Conservation (phyloP, 768 basidiomycete species). For the Floccularia luteovirens region DNA sequence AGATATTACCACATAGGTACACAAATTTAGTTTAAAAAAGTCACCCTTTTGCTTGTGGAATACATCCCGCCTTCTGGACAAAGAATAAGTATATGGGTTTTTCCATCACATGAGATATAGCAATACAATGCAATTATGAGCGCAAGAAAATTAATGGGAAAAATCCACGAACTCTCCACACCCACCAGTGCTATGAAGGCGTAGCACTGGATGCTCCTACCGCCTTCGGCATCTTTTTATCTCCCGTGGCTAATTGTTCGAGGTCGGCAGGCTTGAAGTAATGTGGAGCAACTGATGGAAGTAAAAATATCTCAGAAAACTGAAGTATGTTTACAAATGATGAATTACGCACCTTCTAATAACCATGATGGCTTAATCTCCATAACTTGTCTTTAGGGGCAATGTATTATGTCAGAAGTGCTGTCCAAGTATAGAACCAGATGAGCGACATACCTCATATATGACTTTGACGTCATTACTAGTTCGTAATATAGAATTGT, state of each 20-base stretch:
- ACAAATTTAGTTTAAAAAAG: background rate
- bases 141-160: no score
- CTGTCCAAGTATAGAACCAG: background rate
- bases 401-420: constrained; percentile 3
- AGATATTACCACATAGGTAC: background rate
- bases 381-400: constrained; percentile 73
- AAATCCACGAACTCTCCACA: no score
- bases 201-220: constrained; percentile 30
- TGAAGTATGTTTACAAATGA: constrained; percentile 2
- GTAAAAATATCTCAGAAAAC: constrained; percentile 5
- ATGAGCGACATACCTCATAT: constrained; percentile 57
- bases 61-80: no score
- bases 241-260: constrained; percentile 71
- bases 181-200: no score
- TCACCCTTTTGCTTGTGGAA: no score
- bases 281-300: constrained; percentile 77
- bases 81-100: no score
- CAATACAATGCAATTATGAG: no score
- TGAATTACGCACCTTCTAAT: constrained; percentile 65
- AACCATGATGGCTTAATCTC: constrained; percentile 97
- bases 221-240: constrained; percentile 95
- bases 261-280: constrained; percentile 87
- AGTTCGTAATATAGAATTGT: constrained; percentile 93
- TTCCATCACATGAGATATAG: no score
- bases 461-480: constrained; percentile 96